Base-by-base conservation (phyloP, 495 filamentous ascomycete genomes). In the Massariosphaeria phaeospora region DNA sequence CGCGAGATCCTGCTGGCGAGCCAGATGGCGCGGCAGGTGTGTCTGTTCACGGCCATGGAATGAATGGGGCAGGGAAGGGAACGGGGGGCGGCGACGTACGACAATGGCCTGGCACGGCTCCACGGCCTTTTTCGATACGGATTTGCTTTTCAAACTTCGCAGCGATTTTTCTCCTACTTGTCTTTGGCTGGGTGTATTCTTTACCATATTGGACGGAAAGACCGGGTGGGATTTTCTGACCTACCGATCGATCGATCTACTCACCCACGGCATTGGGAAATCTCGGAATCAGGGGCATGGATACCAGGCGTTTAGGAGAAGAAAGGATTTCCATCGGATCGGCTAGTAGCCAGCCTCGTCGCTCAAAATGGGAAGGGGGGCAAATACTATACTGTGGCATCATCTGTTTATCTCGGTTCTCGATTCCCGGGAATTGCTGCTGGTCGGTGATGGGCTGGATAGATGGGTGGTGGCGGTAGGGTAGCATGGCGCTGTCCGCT, bases 11-110 rank as follows among this genome's bases (percentile, higher is more conserved):
- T 59, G 24, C 35, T 59, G 23, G 56, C 56, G 25, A 59, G 56
- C 20, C 56, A 59, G 36, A 59, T 59, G 56, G 56, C 40, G 34
- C 52, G 56, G 56, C 56, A 59, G 33, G 56, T 59, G 34, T 59
- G 56, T 44, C 18, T 59, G 25, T 59, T 59, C 27, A 59, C 56
- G n/a, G 56, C 56, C 1, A 54, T 59, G 56, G 56, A 59, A 43
- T 59, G 49, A n/a, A n/a, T n/a, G n/a, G n/a, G n/a, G n/a, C n/a
- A n/a, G n/a, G n/a, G n/a, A n/a, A n/a, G n/a, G n/a, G n/a, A n/a
- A n/a, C n/a, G n/a, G 35, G 12, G 15, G 33, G 48, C 30, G 30
- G 30, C 8, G 30, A 33, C 8, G 30, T 8, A n/a, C n/a, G 30
- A 33, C 30, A 8, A 33, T n/a, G 8, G 30, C 8, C 30, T 33